Base-by-base conservation (phyloP, 345 rosid genomes). In the Arabidopsis suecica region DNA sequence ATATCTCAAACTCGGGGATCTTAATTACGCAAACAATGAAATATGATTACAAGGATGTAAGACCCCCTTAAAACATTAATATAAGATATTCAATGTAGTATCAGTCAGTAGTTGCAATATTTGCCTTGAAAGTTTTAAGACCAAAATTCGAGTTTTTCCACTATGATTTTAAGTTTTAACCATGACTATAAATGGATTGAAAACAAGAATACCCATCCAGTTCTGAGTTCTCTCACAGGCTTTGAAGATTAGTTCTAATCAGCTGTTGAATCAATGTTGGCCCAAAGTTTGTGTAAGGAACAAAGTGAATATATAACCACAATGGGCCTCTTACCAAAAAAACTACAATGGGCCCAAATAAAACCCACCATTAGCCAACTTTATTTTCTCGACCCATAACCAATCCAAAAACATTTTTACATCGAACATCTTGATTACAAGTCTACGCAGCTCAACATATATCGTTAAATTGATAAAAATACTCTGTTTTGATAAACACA, bases 1-100 rank as follows among this genome's bases (percentile, higher is more conserved):
- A 78, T 69, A 58, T 59, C 60, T 65, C 60, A 10, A 16, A 57
- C 18, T 41, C 9, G 5, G 65, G 3, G 20, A n/a, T 0, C 16
- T 61, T 36, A 14, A 5, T 13, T 45, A 44, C 13, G 20, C 49
- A 57, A 61, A 11, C 62, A 34, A 16, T 58, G 47, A 58, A 7
- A 37, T 32, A 32, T 33, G 18, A 38, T 10, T 38, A 9, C 42
- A 38, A 9, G 4, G 42, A 38, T 38, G 1, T 3, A 38, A 10
- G 18, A 38, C 42, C 10, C 12, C 13, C 13, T 38, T 9, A 3
- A 9, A 38, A 38, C 41, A 38, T 16, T 16, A 38, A 38, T 38
- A 38, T 9, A 8, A 2, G 1, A 38, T 16, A 16, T 16, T 16
- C 18, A 16, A 16, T 16, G 18, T 28, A 40, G 45, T 41, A 41